Conservation (phyloP, 2,329 filamentous ascomycete species). For the Trichophyton schoenleinii region DNA sequence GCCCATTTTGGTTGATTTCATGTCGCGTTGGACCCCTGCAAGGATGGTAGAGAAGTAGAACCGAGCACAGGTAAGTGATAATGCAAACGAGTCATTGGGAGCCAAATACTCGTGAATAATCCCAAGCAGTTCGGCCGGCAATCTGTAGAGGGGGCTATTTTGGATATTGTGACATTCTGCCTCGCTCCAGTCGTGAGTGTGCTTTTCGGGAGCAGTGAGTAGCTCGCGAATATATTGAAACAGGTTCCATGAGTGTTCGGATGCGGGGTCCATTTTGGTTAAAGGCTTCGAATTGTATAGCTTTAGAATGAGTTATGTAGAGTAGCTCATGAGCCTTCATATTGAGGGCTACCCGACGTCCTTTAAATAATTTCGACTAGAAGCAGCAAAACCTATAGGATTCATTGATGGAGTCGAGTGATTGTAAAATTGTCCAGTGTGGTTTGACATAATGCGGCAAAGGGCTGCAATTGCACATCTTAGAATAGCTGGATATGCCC, state of each 20-base stretch:
- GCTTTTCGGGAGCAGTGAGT: no score
- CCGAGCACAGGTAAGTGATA: conserved; percentile 6
- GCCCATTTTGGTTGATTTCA: background rate
- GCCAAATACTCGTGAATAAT: background rate
- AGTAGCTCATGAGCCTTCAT: background rate
- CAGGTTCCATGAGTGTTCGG: background rate
- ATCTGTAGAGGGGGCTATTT: conserved; percentile 4
- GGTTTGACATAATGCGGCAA: background rate
- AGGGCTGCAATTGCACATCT: background rate
- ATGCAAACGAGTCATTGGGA: background rate
- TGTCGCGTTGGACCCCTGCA: background rate
- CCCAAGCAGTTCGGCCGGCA: conserved; percentile 3
- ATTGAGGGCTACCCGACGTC: background rate
- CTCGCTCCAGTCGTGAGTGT: background rate
- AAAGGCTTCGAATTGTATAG: background rate
- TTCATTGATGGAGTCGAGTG: background rate
- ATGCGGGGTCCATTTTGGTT: background rate
- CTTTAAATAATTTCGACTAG: background rate
- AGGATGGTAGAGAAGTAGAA: conserved; percentile 2
- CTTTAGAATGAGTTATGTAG: background rate
- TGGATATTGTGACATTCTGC: background rate
- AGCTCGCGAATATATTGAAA: background rate
- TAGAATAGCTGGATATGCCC: background rate
- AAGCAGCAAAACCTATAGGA: background rate
- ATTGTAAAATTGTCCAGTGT: background rate